phyloP scores from a whole-genome alignment of 441 rosid genomes.

The Aquilaria agallochum region DNA sequence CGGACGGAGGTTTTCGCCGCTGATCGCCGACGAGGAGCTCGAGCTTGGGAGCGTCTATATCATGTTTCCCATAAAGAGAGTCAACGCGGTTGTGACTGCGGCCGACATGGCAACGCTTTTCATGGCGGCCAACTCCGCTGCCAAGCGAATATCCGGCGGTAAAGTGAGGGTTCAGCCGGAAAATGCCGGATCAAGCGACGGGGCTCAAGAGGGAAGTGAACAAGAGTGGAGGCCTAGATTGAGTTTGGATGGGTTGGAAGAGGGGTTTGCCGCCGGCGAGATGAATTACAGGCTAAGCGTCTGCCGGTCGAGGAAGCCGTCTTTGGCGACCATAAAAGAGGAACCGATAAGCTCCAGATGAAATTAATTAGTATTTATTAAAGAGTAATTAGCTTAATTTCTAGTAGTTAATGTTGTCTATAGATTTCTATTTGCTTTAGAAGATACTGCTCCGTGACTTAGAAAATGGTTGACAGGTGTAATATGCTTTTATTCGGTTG shows the following conservation, averaged over 20 bases:
- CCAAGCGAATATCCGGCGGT: constrained; percentile 34
- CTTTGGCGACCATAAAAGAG: constrained; percentile 62
- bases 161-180: constrained; percentile 26
- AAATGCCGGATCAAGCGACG: background rate
- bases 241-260: constrained; percentile 22
- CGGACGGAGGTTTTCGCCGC: constrained; percentile 54
- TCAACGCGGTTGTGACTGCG: constrained; percentile 38
- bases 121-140: constrained; percentile 42
- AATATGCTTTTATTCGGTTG: no score
- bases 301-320: constrained; percentile 57
- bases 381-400: no score
- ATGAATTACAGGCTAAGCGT: constrained; percentile 30
- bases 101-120: constrained; percentile 51
- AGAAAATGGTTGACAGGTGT: no score
- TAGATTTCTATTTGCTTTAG: no score
- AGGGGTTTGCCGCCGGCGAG: constrained; percentile 27
- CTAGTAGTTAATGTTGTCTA: no score
- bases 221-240: constrained; percentile 13
- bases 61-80: constrained; percentile 54
- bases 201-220: background rate
- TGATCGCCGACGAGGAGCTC: constrained; percentile 57
- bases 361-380: background rate
- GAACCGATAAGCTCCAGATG: constrained; percentile 30
- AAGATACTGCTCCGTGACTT: no score
- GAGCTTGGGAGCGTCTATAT: constrained; percentile 48